Percentiles rank a stretch among this genome's conserved stretches.
These are phyloP conservation scores for Thecaphora thlaspeos DNA, from an alignment of 1,284 basidiomycete genomes.

Conservation along the genomic window DNA sequence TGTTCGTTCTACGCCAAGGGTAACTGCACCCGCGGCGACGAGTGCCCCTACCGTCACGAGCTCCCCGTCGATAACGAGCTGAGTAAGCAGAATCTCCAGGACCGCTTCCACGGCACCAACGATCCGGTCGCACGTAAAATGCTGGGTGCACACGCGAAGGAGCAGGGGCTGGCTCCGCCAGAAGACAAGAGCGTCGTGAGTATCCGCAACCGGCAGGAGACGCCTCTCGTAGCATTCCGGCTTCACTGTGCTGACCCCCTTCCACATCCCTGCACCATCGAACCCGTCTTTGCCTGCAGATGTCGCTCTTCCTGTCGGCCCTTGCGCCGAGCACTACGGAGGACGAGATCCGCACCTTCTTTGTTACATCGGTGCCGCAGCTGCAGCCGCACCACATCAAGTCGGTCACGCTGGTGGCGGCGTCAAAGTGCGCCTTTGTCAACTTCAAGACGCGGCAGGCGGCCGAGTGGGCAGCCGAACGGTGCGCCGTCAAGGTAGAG, in stretches of 20 bases:
- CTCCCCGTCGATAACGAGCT: slow-evolving; percentile 69
- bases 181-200: slow-evolving; percentile 81
- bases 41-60: slow-evolving; percentile 95
- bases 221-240: no score
- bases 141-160: slow-evolving; percentile 70
- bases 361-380: slow-evolving; percentile 62
- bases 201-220: no score
- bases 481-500: slow-evolving; percentile 82
- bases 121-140: slow-evolving; percentile 91
- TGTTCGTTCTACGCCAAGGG: slow-evolving; percentile 97
- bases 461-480: slow-evolving; percentile 82
- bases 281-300: slow-evolving; percentile 63
- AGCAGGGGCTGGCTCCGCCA: slow-evolving; percentile 80
- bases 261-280: no score
- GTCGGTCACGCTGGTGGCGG: slow-evolving; percentile 35
- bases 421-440: slow-evolving; percentile 79
- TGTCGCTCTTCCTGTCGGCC: slow-evolving; percentile 84
- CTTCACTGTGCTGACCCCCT: no score
- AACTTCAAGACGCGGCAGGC: slow-evolving; percentile 79
- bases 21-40: slow-evolving; percentile 82
- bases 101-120: slow-evolving; percentile 76
- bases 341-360: slow-evolving; percentile 72
- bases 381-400: slow-evolving; percentile 66
- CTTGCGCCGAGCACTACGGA: slow-evolving; percentile 75
- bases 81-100: slow-evolving; percentile 86